Percentiles rank a stretch among this genome's conserved stretches.
Conservation (phyloP, 139 green algal genomes). For the Zygnema cylindricum region DNA sequence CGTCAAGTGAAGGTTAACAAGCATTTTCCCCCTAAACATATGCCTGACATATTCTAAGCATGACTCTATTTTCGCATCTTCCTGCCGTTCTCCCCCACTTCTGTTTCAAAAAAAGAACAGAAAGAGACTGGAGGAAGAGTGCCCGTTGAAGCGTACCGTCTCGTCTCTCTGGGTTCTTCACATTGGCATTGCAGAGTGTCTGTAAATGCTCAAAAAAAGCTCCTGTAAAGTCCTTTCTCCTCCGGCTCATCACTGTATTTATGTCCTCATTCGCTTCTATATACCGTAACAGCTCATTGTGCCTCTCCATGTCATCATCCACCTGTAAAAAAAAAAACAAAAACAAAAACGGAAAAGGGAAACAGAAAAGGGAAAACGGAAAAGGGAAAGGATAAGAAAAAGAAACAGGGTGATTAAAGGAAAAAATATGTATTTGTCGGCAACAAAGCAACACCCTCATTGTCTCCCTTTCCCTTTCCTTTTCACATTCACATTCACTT, state of each 20-base stretch:
- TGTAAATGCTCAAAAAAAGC: slow-evolving; percentile 57
- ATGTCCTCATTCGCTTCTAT: slow-evolving; percentile 52
- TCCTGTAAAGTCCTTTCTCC: slow-evolving; percentile 50
- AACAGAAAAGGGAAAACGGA: not conserved
- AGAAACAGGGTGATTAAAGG: too few relatives aligned
- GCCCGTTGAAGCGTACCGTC: slow-evolving; percentile 28
- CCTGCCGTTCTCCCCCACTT: too few relatives aligned
- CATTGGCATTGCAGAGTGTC: slow-evolving; percentile 2
- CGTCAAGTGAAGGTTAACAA: too few relatives aligned
- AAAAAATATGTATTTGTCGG: too few relatives aligned
- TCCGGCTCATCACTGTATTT: slow-evolving; percentile 30
- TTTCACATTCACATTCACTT: too few relatives aligned
- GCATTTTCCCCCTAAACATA: too few relatives aligned
- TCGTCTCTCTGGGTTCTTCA: slow-evolving; percentile 17
- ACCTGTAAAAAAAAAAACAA: slow-evolving; percentile 8
- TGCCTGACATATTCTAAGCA: too few relatives aligned
- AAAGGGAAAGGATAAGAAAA: not conserved
- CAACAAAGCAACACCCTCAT: too few relatives aligned
- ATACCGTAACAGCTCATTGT: slow-evolving; percentile 39
- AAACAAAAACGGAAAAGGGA: not conserved
- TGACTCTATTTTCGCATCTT: too few relatives aligned
- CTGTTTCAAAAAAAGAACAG: too few relatives aligned
- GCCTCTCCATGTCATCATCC: slow-evolving; percentile 53
- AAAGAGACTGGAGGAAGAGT: not conserved
- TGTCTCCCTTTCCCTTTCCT: too few relatives aligned